Conservation (phyloP, 1,284 basidiomycete genomes). For the Fomitopsis palustris region DNA sequence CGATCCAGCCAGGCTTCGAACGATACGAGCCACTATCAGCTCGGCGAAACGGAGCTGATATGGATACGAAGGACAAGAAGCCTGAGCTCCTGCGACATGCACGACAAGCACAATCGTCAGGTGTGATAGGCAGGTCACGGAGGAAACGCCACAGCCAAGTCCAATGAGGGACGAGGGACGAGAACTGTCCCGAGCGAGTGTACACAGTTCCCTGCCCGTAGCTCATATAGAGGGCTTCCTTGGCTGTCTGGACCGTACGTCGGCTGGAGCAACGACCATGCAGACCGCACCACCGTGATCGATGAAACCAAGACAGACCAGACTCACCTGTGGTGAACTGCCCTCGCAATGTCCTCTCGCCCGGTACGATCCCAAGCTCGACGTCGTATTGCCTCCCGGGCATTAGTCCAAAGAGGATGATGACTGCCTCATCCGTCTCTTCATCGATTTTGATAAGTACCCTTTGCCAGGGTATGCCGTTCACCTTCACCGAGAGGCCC, state of each 20-base stretch:
- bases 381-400: slow-evolving; percentile 80
- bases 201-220: no score
- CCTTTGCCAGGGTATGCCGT: slow-evolving; percentile 69
- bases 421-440: slow-evolving; percentile 71
- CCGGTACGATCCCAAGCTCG: slow-evolving; percentile 68
- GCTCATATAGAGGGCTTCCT: no score
- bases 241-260: no score
- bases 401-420: slow-evolving; percentile 77
- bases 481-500: slow-evolving; percentile 74
- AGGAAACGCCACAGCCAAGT: neutral
- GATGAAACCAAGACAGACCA: slow-evolving; percentile 10
- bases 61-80: no score
- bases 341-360: slow-evolving; percentile 45
- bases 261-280: neutral
- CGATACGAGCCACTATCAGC: neutral
- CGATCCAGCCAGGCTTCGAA: neutral
- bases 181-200: no score
- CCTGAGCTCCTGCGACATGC: no score
- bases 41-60: neutral
- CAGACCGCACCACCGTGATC: neutral
- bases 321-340: slow-evolving; percentile 60
- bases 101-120: neutral
- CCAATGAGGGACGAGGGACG: neutral
- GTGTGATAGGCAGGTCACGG: neutral
- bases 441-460: slow-evolving; percentile 76